phyloP scores from a whole-genome alignment of 805 yeast species.

The Candida loeiensis region DNA sequence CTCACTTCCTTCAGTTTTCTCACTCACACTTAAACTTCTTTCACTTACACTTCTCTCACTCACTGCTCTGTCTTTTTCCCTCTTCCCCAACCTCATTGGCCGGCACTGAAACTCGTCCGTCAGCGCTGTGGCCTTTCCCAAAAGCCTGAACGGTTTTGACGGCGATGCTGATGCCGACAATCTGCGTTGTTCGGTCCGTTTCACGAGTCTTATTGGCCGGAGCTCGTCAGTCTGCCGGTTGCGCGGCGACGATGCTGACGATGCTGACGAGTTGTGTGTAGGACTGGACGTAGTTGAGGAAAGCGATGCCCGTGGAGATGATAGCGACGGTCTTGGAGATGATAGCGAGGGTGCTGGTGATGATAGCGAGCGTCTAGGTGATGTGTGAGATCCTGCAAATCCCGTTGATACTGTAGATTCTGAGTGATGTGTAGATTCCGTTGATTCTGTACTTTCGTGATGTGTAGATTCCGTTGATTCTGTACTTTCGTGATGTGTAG shows the following conservation, averaged over 20 bases:
- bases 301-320: not conserved
- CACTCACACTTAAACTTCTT: no score
- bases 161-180: conserved; percentile 3
- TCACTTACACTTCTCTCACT: not conserved
- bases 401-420: no score
- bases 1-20: not conserved
- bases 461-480: no score
- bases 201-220: conserved; percentile 28
- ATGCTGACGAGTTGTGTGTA: not conserved
- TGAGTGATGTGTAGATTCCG: no score
- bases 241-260: not conserved
- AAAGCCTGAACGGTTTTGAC: conserved; percentile 2
- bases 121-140: conserved; percentile 8
- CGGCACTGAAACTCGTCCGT: conserved; percentile 35
- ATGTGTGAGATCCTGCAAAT: no score
- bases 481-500: no score
- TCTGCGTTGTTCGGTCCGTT: conserved; percentile 18
- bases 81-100: conserved; percentile 30
- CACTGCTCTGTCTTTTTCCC: not conserved
- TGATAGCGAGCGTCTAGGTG: no score
- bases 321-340: no score
- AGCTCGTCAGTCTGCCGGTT: conserved; percentile 8
- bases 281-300: no score
- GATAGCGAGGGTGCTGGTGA: no score
- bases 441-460: no score